Evolutionary conservation across 345 rosid species (phyloP), one percentile per base, ranked within the genome.

Genomic region (Eucalyptus regnans): DNA sequence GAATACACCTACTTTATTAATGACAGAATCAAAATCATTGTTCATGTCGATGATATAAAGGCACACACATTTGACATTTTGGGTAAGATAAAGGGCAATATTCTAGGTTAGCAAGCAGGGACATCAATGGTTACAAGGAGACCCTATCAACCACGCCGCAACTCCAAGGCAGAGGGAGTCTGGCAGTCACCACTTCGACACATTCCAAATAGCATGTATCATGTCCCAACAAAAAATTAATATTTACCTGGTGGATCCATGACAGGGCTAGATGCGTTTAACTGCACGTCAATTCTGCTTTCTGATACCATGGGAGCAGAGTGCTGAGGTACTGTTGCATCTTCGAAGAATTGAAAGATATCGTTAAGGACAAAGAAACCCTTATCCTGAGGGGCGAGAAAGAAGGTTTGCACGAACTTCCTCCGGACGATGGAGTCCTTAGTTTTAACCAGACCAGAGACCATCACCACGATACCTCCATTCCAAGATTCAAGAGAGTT

Each of bases 381-480:
- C 93, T 94, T 96, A 68, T 96, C 96, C 91, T 98, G 99, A 84
- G 99, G 99, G 87, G 99, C 99, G 22, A 98, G 97, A 88, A 98
- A 97, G 89, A 98, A 98, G 37, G 96, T 94, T 91, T 97, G 96
- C 92, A 96, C 94, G 87, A 97, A 98, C 80, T 92, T 93, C 91
- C 99, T 96, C 89, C 95, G 92, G 89, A 91, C 91, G 51, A 56
- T 88, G 50, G 90, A 93, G n/a, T 96, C 97, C 90, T 92, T 96
- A 10, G 95, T 96, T 86, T 93, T 96, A 88, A 97, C 97, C 84
- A 96, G 93, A 56, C 99, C 99, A 2, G 98, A 92, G 66, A 98
- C 98, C 95, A 93, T 92, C 87, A 98, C 99, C 87, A 97, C 58
- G 8, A 98, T 95, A 86, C 99, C 99, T 89, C 98, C 97, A 85